Conservation (phyloP, 2,329 filamentous ascomycete species). For the Emericellopsis cladophorae region DNA sequence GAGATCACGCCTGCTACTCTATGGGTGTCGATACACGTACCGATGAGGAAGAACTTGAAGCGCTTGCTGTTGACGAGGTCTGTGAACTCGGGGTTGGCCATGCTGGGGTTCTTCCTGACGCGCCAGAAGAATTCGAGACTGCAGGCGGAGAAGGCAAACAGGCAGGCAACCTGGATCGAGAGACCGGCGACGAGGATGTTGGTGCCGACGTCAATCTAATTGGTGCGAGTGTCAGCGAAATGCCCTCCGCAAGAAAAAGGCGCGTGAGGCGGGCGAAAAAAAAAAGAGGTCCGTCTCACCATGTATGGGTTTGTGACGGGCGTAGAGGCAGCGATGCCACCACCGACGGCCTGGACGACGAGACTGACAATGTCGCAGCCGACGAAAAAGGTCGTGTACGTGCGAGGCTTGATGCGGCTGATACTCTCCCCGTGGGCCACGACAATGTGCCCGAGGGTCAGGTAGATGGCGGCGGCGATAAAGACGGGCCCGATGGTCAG, state of each 20-base stretch:
- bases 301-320: neutral
- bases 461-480: constrained; percentile 48
- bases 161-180: constrained; percentile 25
- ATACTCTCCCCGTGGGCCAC: constrained; percentile 25
- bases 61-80: no score
- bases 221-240: constrained; percentile 8
- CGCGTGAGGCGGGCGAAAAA: no score
- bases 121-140: neutral
- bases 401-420: constrained; percentile 15
- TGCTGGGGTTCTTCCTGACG: no score
- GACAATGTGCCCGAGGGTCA: constrained; percentile 38
- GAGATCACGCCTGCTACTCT: no score
- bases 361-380: constrained; percentile 36
- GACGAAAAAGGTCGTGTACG: constrained; percentile 25
- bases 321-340: constrained; percentile 26
- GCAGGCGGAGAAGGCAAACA: neutral
- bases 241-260: neutral
- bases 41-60: no score
- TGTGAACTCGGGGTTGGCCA: no score
- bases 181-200: constrained; percentile 45
- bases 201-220: constrained; percentile 20
- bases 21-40: no score
- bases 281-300: no score
- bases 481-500: constrained; percentile 53
- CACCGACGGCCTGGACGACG: constrained; percentile 35